Evolutionary conservation across 2,329 filamentous ascomycete genomes (phyloP).

Genomic region (Podosphaera fusca): DNA sequence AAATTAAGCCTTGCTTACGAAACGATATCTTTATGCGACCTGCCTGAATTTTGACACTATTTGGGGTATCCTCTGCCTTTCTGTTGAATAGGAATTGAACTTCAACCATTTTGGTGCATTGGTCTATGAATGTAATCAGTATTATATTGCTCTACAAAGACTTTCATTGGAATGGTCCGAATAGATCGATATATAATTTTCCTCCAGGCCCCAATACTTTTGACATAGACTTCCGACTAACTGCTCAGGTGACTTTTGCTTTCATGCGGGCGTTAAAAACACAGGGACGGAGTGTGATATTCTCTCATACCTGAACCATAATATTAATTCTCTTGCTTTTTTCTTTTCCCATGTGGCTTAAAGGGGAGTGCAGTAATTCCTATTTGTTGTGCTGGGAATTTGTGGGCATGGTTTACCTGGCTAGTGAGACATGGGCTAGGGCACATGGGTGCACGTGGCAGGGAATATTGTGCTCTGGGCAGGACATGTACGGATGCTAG

Average conservation of each 20-base stretch:
- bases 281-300: background rate
- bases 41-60: background rate
- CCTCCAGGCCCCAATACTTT: background rate
- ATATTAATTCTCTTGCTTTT: background rate
- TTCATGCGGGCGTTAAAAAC: background rate
- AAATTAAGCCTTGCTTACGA: background rate
- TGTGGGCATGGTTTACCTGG: no score
- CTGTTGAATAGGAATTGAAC: background rate
- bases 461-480: no score
- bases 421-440: no score
- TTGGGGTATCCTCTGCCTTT: background rate
- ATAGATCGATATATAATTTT: background rate
- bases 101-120: background rate
- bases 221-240: background rate
- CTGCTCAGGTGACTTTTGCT: background rate
- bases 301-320: background rate
- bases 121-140: background rate
- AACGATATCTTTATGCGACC: background rate
- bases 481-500: no score
- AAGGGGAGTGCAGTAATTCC: background rate
- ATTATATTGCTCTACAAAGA: background rate
- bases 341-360: background rate
- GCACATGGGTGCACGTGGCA: no score
- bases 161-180: background rate
- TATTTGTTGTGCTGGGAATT: no score